Conservation (phyloP, 805 yeast genomes). For the Blastobotrys parvus region DNA sequence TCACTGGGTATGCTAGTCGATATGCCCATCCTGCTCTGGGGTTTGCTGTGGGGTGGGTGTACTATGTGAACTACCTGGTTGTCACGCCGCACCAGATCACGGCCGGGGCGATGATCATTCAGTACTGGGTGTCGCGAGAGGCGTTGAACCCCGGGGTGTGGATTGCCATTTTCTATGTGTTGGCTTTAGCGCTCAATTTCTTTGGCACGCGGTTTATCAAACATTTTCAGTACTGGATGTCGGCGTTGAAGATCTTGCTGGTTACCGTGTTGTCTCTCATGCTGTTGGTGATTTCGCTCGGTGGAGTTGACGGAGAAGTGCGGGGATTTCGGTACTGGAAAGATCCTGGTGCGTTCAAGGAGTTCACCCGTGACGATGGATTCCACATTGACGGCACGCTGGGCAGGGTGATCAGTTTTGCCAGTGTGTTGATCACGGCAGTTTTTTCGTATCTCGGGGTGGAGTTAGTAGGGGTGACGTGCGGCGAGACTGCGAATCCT, state of each 20-base stretch:
- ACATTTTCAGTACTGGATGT: slow-evolving; percentile 72
- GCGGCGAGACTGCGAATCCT: slow-evolving; percentile 72
- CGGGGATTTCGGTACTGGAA: slow-evolving; percentile 53
- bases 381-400: slow-evolving; percentile 37
- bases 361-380: slow-evolving; percentile 33
- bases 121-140: slow-evolving; percentile 57
- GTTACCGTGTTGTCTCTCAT: slow-evolving; percentile 66
- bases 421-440: slow-evolving; percentile 62
- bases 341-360: slow-evolving; percentile 49
- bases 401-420: slow-evolving; percentile 66
- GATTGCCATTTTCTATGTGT: not conserved
- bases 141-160: slow-evolving; percentile 3
- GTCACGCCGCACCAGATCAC: slow-evolving; percentile 79
- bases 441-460: slow-evolving; percentile 79
- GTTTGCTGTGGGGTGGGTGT: slow-evolving; percentile 71
- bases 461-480: slow-evolving; percentile 75
- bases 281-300: slow-evolving; percentile 67
- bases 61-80: slow-evolving; percentile 66
- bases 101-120: slow-evolving; percentile 68
- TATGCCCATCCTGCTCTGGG: slow-evolving; percentile 71
- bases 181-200: slow-evolving; percentile 44
- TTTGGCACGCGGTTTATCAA: slow-evolving; percentile 63
- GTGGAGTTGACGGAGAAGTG: slow-evolving; percentile 63
- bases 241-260: slow-evolving; percentile 62
- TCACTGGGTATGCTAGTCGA: slow-evolving; percentile 63